Evolutionary conservation across 352 stramenopile genomes (phyloP), one percentile per base, ranked within the genome.

Genomic region (Phytophthora fragariaefolia): DNA sequence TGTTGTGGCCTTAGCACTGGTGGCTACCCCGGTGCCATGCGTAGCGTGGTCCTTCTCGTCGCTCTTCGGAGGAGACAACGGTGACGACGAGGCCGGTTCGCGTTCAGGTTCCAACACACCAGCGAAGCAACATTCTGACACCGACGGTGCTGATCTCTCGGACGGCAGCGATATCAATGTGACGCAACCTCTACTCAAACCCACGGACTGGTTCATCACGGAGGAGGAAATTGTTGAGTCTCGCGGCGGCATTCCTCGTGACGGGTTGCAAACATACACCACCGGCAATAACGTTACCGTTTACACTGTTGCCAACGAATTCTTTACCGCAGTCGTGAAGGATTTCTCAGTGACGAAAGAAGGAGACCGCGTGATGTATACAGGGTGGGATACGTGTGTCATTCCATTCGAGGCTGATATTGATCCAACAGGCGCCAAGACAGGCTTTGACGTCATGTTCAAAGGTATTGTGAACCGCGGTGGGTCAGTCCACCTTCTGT

Each of bases 201-300:
- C 77, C 8, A 55, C 58, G 5, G 69, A 76, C 40, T 90, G 82
- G 82, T 88, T 90, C 58, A 63, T 90, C 4, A 82, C 62, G 0
- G 63, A 74, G 8, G 51, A 73, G 26, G 81, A 90, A 60, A 80
- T 90, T 48, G 72, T 69, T 6, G 51, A n/a, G 4, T 71, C 79
- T 2, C 77, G 81, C 8, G 69, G 69, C 10, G 74, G 79, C 12
- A 47, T 79, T n/a, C 59, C 72, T n/a, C 74, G 81, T 22, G 59
- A 73, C 5, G 70, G 66, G 22, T 43, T 90, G 30, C 23, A 57
- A 18, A 58, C 65, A 2, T 77, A 54, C 28, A 80, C 76, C 0
- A 51, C 38, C 6, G 69, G 66, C 46, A 89, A 91, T 55, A 52
- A 69, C 8, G 75, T 91, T 17, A 76, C 72, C 17, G 61, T 71